Evolutionary conservation across 164 flowering plant genomes (phyloP), one percentile per base, ranked within the genome.

Genomic region (Taxillus chinensis): DNA sequence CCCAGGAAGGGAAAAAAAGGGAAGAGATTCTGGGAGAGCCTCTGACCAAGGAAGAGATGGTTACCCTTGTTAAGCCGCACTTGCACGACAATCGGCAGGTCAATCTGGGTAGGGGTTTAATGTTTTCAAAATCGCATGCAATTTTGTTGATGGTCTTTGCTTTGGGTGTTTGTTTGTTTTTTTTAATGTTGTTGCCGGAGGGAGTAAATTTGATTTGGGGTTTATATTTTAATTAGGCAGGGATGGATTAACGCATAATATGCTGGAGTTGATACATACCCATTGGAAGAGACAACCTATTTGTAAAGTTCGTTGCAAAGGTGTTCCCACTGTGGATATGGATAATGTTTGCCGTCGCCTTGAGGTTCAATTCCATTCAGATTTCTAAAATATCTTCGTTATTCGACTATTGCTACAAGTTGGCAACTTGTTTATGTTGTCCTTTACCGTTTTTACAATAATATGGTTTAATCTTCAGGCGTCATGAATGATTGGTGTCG

Each of bases 261-360:
- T 95, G 97, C 71, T 95, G 84, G 99, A 91, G 63, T 63, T 95
- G 77, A 54, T 95, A 68, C 99, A 95, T 67, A 53, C 85, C 16
- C 99, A 95, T 62, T 95, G 97, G 99, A 85, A 72, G 71, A 76
- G 95, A 56, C 75, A 74, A 39, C 73, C 69, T 5, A 85, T 91
- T 60, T 87, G 96, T 72, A 91, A 95, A 78, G 86, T 95, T 70
- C 82, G 83, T 38, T 91, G 99, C 65, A 71, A 75, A 73, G 99
- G 99, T 51, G 90, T 95, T 71, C 97, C 97, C 0, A 95, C 99
- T 41, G 84, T 95, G 45, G 97, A 95, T 65, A 91, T 95, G 96
- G 68, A 83, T 78, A 93, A 93, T 52, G 77, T 93, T 55, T 89
- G 99, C 85, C 76, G 67, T 39, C 87, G 80, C 80, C 77, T 93